Evolutionary conservation across 2,329 filamentous ascomycete species (phyloP), one percentile per base, ranked within the genome.

Genomic region (Phialophora chinensis): DNA sequence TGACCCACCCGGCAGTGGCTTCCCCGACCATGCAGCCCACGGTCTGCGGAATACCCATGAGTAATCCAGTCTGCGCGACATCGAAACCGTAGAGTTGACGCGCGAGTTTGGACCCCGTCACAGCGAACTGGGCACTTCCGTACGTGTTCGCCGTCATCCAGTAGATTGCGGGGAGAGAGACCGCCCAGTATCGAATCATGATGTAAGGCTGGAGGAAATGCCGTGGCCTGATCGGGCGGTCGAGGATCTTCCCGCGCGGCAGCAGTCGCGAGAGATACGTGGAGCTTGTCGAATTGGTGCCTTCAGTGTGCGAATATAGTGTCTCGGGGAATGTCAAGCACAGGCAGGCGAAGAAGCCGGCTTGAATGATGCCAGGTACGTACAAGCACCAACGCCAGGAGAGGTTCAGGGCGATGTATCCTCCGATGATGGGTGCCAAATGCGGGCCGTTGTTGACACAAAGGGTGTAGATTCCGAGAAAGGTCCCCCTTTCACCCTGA

Each of bases 331-430:
- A 42, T 4, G 57, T 50, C 14, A 60, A 12, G 14, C 25, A 47
- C 7, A 60, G 23, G 14, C 42, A 29, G 14, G 31, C 25, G 20
- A 60, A 47, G 17, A 60, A 42, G 12, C 14, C 57, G 14, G 57
- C 57, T 11, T 42, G 42, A 25, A 61, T 35, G 47, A 61, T 52
- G 1, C 35, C 58, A 23, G 58, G 58, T 4, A 61, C 29, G 44
- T 53, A 61, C 10, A 52, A 53, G 27, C 44, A 61, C 58, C 58
- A 61, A 47, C 49, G 58, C 58, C 58, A 61, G 23, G 44, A 35
- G 27, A 61, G 33, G 20, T 53, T 35, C 23, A 29, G 47, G 4
- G 47, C 58, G 11, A 61, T 61, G 17, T 52, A 61, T 8, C 58
- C 58, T 4, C 58, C 58, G 47, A 53, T 53, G 7, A 61, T 61